phyloP scores from a whole-genome alignment of 257 asterid genomes.

The Solanum corneliomulleri region DNA sequence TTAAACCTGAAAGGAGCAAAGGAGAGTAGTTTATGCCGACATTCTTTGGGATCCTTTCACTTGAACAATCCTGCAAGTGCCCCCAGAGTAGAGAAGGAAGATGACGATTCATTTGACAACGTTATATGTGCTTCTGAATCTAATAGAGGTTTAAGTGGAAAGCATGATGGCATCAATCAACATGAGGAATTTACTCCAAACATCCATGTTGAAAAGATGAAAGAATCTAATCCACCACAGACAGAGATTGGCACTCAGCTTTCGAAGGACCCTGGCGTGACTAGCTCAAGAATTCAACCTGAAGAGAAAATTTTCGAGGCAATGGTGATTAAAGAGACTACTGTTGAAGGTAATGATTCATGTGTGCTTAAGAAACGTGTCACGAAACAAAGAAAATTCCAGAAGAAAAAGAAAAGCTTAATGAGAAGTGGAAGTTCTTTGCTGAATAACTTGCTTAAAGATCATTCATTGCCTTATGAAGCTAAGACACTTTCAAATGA shows the following conservation, averaged over 20 bases:
- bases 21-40: constrained; percentile 8
- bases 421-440: not conserved
- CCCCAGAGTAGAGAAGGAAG: constrained; percentile 43
- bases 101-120: constrained; percentile 22
- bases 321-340: not conserved
- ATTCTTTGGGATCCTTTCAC: constrained; percentile 38
- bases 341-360: constrained; percentile 1
- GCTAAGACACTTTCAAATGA: constrained; percentile 1
- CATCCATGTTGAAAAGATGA: not conserved
- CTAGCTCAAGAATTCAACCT: constrained; percentile 3
- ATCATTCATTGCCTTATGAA: constrained; percentile 9
- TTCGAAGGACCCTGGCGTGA: constrained; percentile 3
- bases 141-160: constrained; percentile 9
- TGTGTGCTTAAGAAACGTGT: constrained; percentile 8
- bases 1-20: constrained; percentile 6
- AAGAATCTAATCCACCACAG: constrained; percentile 4
- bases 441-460: constrained; percentile 3
- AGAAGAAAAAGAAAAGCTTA: not conserved
- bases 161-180: constrained; percentile 10
- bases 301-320: constrained; percentile 7
- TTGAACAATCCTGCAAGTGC: constrained; percentile 48
- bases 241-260: constrained; percentile 13
- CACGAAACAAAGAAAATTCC: not conserved
- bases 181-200: constrained; percentile 3
- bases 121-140: constrained; percentile 13